Evolutionary conservation across 2,329 filamentous ascomycete genomes (phyloP), one percentile per base, ranked within the genome.

Genomic region (Didymella arachidicola): DNA sequence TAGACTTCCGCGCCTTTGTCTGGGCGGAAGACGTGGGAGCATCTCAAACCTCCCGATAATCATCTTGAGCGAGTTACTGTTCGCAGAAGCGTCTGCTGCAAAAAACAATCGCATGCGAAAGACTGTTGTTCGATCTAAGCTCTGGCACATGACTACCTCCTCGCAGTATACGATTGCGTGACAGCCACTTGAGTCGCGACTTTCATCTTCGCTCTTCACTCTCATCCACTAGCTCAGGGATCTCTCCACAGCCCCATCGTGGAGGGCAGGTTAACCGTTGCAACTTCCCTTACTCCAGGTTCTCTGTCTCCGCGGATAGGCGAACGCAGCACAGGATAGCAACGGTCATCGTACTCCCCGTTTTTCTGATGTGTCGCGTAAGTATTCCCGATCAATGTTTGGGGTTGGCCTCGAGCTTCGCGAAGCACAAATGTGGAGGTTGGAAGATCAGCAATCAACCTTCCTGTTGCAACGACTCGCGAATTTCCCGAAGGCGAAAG

Each of bases 261-360:
- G 56, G 56, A 59, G 34, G 56, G 56, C 50, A 59, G 41, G 45
- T 59, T 54, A 54, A 54, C 50, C 56, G 50, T 54, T 46, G 39
- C 50, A 46, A 38, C 34, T 46, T 54, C 39, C 45, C 41, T 50
- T 38, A 27, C 56, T 54, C 34, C 41, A 32, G 45, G 7, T 29
- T 22, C 4, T 54, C 30, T 11, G 32, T 12, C 32, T 50, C 50
- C 56, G 56, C 50, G 50, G 45, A 59, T 46, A 59, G 45, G 25
- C 56, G 46, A 43, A 53, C 18, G 51, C 45, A 42, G 27, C 50
- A 50, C 27, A 42, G 50, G 26, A 18, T 43, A 59, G 46, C 41
- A 36, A 18, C 45, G 50, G 56, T 41, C 36, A 19, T 32, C 41
- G 45, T 25, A 42, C n/a, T 50, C 18, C 19, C 19, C 14, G 32